Base-by-base conservation (phyloP, 371 early-diverging fungal species). In the Mortierella polycephala region DNA sequence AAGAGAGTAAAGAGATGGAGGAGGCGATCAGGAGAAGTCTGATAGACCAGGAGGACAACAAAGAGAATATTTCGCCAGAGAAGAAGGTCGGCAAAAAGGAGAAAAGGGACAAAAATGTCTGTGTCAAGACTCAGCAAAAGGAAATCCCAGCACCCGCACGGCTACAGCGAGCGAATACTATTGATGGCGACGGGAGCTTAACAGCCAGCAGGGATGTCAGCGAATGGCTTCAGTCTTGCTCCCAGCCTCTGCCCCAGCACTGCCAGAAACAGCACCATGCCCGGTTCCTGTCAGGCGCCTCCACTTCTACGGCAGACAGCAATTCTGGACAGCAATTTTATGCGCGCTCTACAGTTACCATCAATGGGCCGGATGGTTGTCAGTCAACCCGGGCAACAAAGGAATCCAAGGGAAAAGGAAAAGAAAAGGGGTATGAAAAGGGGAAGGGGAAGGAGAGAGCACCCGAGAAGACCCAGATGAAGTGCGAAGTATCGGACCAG, bases 11-110 rank as follows among this genome's bases (percentile, higher is more conserved):
- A 23, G 58, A 69, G 7, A 14, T 75, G 0, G 70, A 69, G 41
- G 71, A 75, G 41, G 76, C 76, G 1, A 75, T 75, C 47, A 42
- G 49, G 52, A 45, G 60, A 39, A 75, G 76, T 51, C 23, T 75
- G 12, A 23, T 70, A 12, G 76, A 75, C 9, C 53, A 57, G 10
- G 76, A 75, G 21, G 71, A 69, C 12, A 75, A 75, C 60, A 75
- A 75, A 49, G 76, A 75, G 41, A 75, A 75, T 40, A 70, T 70
- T 21, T 67, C 76, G n/a, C 71, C 71, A 2, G 76, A 75, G 23
- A 63, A 60, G 14, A 50, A 39, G 10, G n/a, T 21, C 7, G 46
- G 58, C 2, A 70, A 66, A 42, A 68, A 74, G 52, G 57, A 54
- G 18, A 44, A 64, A 14, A 57, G 58, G n/a, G 64, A 50, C 14